These are phyloP conservation scores for Naematelia aurantialba DNA, from an alignment of 768 basidiomycete species.

Conservation along the genomic window DNA sequence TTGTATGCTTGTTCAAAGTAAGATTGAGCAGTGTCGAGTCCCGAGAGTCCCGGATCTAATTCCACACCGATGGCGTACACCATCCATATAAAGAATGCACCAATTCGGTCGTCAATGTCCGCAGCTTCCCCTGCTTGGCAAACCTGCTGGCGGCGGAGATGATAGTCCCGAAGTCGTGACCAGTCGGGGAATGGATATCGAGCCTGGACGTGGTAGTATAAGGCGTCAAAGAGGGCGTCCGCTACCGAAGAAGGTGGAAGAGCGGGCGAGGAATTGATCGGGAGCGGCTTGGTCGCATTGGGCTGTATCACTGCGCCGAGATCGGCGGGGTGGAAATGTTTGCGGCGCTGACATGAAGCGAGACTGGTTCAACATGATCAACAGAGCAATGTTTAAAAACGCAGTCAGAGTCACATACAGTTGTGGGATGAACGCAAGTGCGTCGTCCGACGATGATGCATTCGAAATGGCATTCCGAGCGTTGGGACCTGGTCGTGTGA, in stretches of 20 bases:
- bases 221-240: constrained; percentile 2
- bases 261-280: constrained; percentile 8
- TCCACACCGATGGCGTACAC: constrained; percentile 16
- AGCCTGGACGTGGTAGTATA: constrained; percentile 18
- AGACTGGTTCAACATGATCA: no score
- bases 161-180: constrained; percentile 14
- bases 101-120: constrained; percentile 9
- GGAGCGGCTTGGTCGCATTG: background rate
- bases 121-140: background rate
- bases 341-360: no score
- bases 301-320: constrained; percentile 5
- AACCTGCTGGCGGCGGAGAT: background rate
- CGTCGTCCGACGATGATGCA: background rate
- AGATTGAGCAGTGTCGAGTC: constrained; percentile 7
- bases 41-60: constrained; percentile 4
- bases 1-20: constrained; percentile 18
- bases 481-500: no score
- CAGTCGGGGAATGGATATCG: constrained; percentile 18
- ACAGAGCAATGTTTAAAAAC: background rate
- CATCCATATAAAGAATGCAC: constrained; percentile 20
- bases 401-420: background rate
- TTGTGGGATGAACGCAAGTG: background rate
- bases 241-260: constrained; percentile 4
- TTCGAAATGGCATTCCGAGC: no score
- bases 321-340: background rate